Conservation (phyloP, 2,329 filamentous ascomycete genomes). For the Triangularia verruculosa region DNA sequence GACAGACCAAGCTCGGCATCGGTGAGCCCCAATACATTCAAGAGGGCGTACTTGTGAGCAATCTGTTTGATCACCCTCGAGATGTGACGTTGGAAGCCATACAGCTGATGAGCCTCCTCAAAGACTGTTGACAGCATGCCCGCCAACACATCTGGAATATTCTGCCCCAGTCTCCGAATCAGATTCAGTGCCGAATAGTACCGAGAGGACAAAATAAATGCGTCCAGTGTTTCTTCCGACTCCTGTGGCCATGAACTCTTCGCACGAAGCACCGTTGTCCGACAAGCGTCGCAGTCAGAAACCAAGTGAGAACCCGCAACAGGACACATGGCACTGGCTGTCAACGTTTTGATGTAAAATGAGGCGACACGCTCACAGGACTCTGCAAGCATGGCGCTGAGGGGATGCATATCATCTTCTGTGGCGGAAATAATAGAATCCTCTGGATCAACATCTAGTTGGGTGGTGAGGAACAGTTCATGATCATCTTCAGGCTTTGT, state of each 20-base stretch:
- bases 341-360: slow-evolving; percentile 24
- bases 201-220: slow-evolving; percentile 34
- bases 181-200: slow-evolving; percentile 32
- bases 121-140: slow-evolving; percentile 33
- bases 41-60: slow-evolving; percentile 38
- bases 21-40: slow-evolving; percentile 39
- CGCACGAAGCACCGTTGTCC: not conserved
- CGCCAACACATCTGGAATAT: slow-evolving; percentile 26
- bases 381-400: slow-evolving; percentile 33
- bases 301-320: not conserved
- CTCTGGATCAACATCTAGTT: slow-evolving; percentile 40
- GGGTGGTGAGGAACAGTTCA: slow-evolving; percentile 37
- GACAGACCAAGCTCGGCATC: slow-evolving; percentile 33
- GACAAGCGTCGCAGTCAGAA: not conserved
- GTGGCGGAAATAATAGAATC: slow-evolving; percentile 34
- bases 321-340: not conserved
- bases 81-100: slow-evolving; percentile 35
- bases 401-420: not conserved
- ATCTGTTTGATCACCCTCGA: slow-evolving; percentile 37
- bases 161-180: slow-evolving; percentile 29
- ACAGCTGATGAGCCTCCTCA: slow-evolving; percentile 33
- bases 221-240: slow-evolving; percentile 30
- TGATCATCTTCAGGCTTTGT: slow-evolving; percentile 33
- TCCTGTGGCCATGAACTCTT: slow-evolving; percentile 25
- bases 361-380: slow-evolving; percentile 37